A percentile compares a stretch with the other conserved stretches of the same genome.
phyloP scores from a whole-genome alignment of 192 early-diverging fungal genomes.

The Entomortierella parvispora region DNA sequence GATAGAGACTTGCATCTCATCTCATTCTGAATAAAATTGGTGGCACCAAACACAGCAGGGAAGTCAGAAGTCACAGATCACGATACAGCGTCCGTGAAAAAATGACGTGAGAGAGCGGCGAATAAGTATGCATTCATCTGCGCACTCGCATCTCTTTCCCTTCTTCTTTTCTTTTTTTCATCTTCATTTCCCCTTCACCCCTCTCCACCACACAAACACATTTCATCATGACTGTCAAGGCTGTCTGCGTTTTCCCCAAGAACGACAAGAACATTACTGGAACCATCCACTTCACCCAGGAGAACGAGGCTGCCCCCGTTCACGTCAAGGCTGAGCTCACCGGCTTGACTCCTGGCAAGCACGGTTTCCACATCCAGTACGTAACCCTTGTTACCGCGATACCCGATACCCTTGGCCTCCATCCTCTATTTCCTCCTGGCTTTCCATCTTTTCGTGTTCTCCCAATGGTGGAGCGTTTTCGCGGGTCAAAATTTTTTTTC shows the following conservation, averaged over 20 bases:
- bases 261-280: slow-evolving; percentile 74
- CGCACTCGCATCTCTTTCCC: slow-evolving; percentile 8
- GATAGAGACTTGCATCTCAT: no score
- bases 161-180: slow-evolving; percentile 19
- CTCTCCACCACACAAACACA: slow-evolving; percentile 12
- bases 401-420: no score
- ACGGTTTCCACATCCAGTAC: slow-evolving; percentile 92
- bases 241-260: slow-evolving; percentile 82
- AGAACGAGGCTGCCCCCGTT: slow-evolving; percentile 62
- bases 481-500: no score
- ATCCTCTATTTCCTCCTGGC: not conserved
- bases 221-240: slow-evolving; percentile 77
- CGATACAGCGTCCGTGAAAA: no score
- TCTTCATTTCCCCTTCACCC: slow-evolving; percentile 26
- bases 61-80: no score
- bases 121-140: no score
- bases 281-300: slow-evolving; percentile 78
- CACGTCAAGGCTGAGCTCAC: slow-evolving; percentile 65
- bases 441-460: no score
- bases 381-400: not conserved
- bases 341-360: slow-evolving; percentile 75
- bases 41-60: no score
- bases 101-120: no score
- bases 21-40: no score
- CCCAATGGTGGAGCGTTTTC: no score